Conservation (phyloP, 2,329 filamentous ascomycete species). For the Colletotrichum chlorophyti region DNA sequence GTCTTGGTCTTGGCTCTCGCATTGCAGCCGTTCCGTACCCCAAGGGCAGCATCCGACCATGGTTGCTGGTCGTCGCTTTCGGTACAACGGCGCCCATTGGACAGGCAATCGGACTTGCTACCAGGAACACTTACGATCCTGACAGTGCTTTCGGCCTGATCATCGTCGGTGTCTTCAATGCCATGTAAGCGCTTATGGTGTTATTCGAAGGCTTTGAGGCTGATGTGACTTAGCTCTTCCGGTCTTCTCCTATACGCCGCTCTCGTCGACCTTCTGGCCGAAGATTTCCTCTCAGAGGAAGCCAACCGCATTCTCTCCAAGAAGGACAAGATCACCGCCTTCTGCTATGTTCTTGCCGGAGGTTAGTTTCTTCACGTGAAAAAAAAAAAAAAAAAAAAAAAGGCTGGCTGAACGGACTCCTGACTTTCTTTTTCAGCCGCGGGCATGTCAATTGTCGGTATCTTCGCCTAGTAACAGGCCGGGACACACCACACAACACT, state of each 20-base stretch:
- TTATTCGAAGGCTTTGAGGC: neutral
- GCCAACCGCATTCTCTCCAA: slow-evolving; percentile 55
- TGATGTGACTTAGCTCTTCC: slow-evolving; percentile 52
- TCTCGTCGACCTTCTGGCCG: slow-evolving; percentile 67
- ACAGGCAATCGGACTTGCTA: slow-evolving; percentile 71
- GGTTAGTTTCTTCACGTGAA: no score
- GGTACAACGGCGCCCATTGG: slow-evolving; percentile 81
- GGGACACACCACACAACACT: neutral
- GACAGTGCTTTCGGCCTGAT: slow-evolving; percentile 69
- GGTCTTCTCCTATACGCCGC: slow-evolving; percentile 68
- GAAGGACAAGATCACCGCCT: slow-evolving; percentile 60
- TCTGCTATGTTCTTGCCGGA: slow-evolving; percentile 57
- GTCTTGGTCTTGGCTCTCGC: slow-evolving; percentile 73
- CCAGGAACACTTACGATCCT: slow-evolving; percentile 65
- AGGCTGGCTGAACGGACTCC: slow-evolving; percentile 14
- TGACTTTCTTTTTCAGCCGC: slow-evolving; percentile 39
- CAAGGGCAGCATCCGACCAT: slow-evolving; percentile 62
- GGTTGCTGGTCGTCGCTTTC: slow-evolving; percentile 67
- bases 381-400: no score
- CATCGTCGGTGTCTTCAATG: slow-evolving; percentile 70
- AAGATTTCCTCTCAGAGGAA: slow-evolving; percentile 70
- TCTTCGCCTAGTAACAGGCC: slow-evolving; percentile 46
- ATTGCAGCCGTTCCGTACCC: slow-evolving; percentile 72
- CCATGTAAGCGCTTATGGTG: slow-evolving; percentile 54
- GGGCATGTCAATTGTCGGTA: slow-evolving; percentile 55